Conservation (phyloP, 768 basidiomycete species). For the Arthromyces matolae region DNA sequence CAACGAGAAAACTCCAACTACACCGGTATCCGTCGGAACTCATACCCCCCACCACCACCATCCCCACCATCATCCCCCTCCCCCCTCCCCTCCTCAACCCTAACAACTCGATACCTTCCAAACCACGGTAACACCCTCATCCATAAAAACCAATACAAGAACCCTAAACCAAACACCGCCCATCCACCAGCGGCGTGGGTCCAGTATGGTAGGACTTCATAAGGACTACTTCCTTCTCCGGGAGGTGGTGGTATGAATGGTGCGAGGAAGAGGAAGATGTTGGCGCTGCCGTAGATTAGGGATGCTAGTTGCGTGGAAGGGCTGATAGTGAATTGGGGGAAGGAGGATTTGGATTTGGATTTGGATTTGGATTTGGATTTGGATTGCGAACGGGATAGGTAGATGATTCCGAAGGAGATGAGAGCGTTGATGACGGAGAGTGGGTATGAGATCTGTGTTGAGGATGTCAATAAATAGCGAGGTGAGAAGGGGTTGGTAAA, state of each 20-base stretch:
- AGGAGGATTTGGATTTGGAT: conserved; percentile 7
- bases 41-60: conserved; percentile 8
- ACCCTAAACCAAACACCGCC: conserved; percentile 28
- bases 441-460: conserved; percentile 35
- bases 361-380: not conserved
- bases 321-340: conserved; percentile 15
- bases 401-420: conserved; percentile 45
- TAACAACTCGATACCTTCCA: conserved; percentile 9
- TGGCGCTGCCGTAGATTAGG: conserved; percentile 45
- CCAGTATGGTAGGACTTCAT: conserved; percentile 50
- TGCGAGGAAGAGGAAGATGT: conserved; percentile 45
- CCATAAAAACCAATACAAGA: conserved; percentile 24
- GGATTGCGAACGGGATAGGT: conserved; percentile 19
- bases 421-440: conserved; percentile 41
- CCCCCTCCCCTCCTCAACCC: conserved; percentile 6
- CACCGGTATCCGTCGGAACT: conserved; percentile 6
- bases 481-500: not conserved
- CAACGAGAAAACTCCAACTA: not conserved
- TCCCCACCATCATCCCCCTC: too few relatives aligned
- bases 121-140: conserved; percentile 7
- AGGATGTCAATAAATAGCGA: too few relatives aligned
- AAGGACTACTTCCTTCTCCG: conserved; percentile 38
- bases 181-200: conserved; percentile 27
- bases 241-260: conserved; percentile 46
- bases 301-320: conserved; percentile 16